Base-by-base conservation (phyloP, 2,329 filamentous ascomycete genomes). In the Diaporthe batatas region DNA sequence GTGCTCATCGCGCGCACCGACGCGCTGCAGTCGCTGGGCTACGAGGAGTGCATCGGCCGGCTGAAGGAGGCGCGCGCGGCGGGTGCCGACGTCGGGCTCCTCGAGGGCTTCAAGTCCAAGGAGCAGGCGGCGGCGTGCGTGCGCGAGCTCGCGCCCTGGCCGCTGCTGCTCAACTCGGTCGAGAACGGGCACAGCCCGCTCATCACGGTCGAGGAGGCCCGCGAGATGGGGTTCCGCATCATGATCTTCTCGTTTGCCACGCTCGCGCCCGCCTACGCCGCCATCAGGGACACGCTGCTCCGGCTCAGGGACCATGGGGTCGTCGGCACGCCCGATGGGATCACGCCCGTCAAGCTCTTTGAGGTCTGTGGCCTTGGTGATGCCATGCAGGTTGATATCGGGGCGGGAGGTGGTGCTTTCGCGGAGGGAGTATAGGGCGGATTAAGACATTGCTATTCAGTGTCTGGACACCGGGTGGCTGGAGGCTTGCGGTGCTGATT, bases 1-100 rank as follows among this genome's bases (percentile, higher is more conserved):
- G 83, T 91, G n/a, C 85, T 91, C 69, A 90, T 91, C 72, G 88
- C 88, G 12, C 83, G 89, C 34, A 90, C 88, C 2, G 89, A 90
- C 76, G 86, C 88, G 1, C 79, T 88, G 29, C 86, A 88, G 73
- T 82, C 82, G 3, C 80, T 82, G 2, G 88, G 88, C 0, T 90
- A 87, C 77, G 85, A 87, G 5, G 87, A 87, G 74, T 85, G 86
- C 1, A 76, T 88, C 21, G 77, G 77, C 12, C 81, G 88, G 1
- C 77, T 90, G 39, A 79, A 79, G 72, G 81, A 79, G 3, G 88
- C 88, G 0, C 79, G 85, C 3, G 81, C 82, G 8, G 84, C 84
- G 14, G 88, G 88, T 29, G 88, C 87, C 21, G 88, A 90, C 76
- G 84, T 84, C 1, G 84, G 84, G 2, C 86, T 90, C 75, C 82